Conservation (phyloP, 2,329 filamentous ascomycete species). For the Celoporthe dispersa region DNA sequence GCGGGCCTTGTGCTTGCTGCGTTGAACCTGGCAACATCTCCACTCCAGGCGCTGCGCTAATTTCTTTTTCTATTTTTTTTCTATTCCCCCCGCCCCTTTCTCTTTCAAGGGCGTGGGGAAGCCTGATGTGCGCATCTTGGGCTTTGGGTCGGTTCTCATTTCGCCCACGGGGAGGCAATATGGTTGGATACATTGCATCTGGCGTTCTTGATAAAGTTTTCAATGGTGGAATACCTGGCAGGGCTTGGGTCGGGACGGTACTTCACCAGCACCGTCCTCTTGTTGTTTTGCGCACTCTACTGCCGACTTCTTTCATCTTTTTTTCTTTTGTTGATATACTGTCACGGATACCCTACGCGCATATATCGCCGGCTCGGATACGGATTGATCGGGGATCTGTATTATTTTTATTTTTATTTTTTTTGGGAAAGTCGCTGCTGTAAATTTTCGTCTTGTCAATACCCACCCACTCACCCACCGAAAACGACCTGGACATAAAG, state of each 20-base stretch:
- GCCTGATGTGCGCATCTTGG: neutral
- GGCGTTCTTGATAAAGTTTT: conserved; percentile 20
- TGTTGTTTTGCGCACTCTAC: neutral
- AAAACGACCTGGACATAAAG: neutral
- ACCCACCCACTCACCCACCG: neutral
- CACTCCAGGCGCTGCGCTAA: conserved; percentile 5
- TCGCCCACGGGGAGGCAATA: conserved; percentile 9
- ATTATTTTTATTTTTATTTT: neutral
- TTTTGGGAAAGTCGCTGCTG: neutral
- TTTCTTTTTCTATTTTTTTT: conserved; percentile 11
- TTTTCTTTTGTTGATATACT: conserved; percentile 27
- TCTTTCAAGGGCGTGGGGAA: neutral
- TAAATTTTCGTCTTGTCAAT: conserved; percentile 1
- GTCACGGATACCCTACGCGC: conserved; percentile 29
- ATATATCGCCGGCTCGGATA: conserved; percentile 23
- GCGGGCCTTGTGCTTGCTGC: neutral
- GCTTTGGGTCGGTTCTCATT: conserved; percentile 1
- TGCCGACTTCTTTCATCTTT: neutral
- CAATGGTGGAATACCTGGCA: conserved; percentile 14
- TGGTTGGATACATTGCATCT: conserved; percentile 19
- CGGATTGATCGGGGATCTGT: neutral
- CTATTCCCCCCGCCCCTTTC: too few relatives aligned
- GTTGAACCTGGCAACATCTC: neutral
- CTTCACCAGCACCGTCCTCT: conserved; percentile 5
- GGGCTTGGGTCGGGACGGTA: conserved; percentile 14